Base-by-base conservation (phyloP, 352 stramenopile genomes). In the Pythium aquatile region DNA sequence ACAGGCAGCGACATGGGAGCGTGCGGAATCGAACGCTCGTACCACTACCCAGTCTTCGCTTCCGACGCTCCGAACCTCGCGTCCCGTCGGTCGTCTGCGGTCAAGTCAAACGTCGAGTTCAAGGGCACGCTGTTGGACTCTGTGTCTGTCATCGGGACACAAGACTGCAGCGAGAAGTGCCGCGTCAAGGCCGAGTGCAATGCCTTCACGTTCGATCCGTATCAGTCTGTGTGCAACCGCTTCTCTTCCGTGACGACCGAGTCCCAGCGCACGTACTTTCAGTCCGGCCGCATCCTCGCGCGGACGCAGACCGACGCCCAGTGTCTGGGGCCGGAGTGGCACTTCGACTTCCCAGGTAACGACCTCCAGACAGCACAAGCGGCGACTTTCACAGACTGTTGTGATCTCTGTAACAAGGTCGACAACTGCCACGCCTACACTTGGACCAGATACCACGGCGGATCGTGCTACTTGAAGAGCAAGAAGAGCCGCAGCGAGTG, bases 401-500 rank as follows among this genome's bases (percentile, higher is more conserved):
- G 74, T 48, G 42, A 68, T 0, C 44, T 70, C 33, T 84, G 76
- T 55, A 51, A 68, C 8, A 63, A 59, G 2, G 67, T 47, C 0
- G 16, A 29, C 17, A 68, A 37, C 9, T 85, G 77, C 59, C 62
- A 68, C 2, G 70, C 66, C 2, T 83, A 66, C 68, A 77, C 73
- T 9, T 85, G 75, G 75, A 79, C 75, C 29, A 74, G 70, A 51
- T 82, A 74, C 63, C 76, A 74, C 28, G 70, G 77, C 26, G 73
- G 77, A 6, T 81, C 75, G 20, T 83, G 77, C 68, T 83, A 72
- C 70, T 59, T 83, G 16, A 83, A 85, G 63, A 77, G 56, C 33
- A n/a, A 20, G 11, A 62, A 68, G 49, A 53, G 53, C 6, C 16
- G 30, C 53, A 42, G 33, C 24, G 4, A 28, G 16, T 44, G 37